Percentiles rank a stretch among this genome's conserved stretches.
Evolutionary conservation across 2,329 filamentous ascomycete genomes (phyloP).

Genomic region (Neodidymelliopsis sp.): DNA sequence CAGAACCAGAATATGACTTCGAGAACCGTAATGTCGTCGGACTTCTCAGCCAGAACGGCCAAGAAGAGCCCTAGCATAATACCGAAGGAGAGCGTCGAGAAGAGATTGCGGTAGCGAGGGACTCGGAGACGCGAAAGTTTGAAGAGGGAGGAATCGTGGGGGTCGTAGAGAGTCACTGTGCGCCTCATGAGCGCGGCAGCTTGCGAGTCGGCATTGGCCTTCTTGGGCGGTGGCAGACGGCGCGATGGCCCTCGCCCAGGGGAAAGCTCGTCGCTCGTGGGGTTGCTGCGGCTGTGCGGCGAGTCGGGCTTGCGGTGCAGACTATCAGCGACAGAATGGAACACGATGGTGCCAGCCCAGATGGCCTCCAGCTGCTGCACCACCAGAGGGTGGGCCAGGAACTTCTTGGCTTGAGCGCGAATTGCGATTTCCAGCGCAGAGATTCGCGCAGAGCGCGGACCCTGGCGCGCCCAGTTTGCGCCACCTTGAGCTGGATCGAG

Average conservation of each 20-base stretch:
- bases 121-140: constrained; percentile 91
- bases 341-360: constrained; percentile 94
- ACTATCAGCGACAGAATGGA: constrained; percentile 86
- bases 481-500: constrained; percentile 59
- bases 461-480: constrained; percentile 33
- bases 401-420: constrained; percentile 88
- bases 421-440: constrained; percentile 95
- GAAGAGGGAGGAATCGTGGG: constrained; percentile 86
- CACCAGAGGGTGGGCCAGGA: constrained; percentile 88
- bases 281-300: constrained; percentile 30
- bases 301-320: constrained; percentile 70
- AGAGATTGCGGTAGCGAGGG: constrained; percentile 87
- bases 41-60: constrained; percentile 78
- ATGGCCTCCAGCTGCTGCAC: constrained; percentile 96
- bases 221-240: constrained; percentile 35
- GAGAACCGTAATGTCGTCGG: constrained; percentile 79
- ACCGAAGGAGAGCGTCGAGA: constrained; percentile 87
- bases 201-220: constrained; percentile 31
- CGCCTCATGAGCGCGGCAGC: constrained; percentile 62
- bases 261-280: constrained; percentile 34
- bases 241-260: constrained; percentile 43
- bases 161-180: constrained; percentile 88
- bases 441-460: constrained; percentile 71
- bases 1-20: constrained; percentile 97
- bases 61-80: constrained; percentile 86